Evolutionary conservation across 192 early-diverging fungal genomes (phyloP).

Genomic region (Coemansia umbellata): DNA sequence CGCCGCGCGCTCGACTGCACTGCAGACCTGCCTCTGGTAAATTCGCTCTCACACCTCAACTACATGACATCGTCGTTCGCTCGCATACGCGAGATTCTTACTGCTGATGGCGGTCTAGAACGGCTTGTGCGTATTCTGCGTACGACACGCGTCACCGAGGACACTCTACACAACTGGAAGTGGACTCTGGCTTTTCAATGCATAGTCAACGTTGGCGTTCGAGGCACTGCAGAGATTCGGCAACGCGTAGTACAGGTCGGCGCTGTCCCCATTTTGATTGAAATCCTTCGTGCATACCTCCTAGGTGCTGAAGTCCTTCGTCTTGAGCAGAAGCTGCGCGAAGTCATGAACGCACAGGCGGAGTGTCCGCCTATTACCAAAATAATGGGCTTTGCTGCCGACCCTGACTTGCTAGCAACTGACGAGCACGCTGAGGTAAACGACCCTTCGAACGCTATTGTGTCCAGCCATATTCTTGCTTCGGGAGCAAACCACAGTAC

Average conservation of each 20-base stretch:
- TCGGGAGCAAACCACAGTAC: slow-evolving; percentile 44
- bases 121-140: slow-evolving; percentile 79
- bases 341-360: slow-evolving; percentile 24
- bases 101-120: slow-evolving; percentile 85
- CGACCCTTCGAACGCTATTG: slow-evolving; percentile 43
- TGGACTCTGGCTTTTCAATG: slow-evolving; percentile 83
- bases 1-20: slow-evolving; percentile 93
- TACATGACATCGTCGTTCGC: slow-evolving; percentile 81
- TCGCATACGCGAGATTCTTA: slow-evolving; percentile 75
- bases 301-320: slow-evolving; percentile 28
- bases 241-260: slow-evolving; percentile 83
- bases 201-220: slow-evolving; percentile 81
- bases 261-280: slow-evolving; percentile 77
- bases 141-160: slow-evolving; percentile 60
- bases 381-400: slow-evolving; percentile 33
- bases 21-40: slow-evolving; percentile 79
- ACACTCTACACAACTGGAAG: slow-evolving; percentile 70
- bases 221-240: slow-evolving; percentile 74
- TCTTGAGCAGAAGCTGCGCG: slow-evolving; percentile 45
- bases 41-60: slow-evolving; percentile 82
- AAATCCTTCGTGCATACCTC: slow-evolving; percentile 60
- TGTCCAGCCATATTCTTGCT: slow-evolving; percentile 37
- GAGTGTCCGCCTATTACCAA: slow-evolving; percentile 24
- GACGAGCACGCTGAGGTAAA: slow-evolving; percentile 34
- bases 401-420: slow-evolving; percentile 2